A percentile compares a stretch with the other conserved stretches of the same genome.
Conservation (phyloP, 2,329 filamentous ascomycete genomes). For the Alternaria arborescens region DNA sequence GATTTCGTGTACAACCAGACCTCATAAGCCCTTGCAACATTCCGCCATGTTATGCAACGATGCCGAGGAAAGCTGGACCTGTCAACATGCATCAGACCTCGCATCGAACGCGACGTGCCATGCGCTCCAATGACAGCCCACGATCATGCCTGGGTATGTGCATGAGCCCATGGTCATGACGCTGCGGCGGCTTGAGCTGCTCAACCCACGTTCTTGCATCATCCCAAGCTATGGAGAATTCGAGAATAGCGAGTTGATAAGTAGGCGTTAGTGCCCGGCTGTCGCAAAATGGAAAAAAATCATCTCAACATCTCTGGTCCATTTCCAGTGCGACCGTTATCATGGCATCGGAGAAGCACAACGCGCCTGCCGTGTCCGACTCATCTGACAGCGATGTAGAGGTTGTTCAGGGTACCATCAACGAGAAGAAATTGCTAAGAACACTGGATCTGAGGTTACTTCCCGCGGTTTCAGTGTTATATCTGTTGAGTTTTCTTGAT, state of each 20-base stretch:
- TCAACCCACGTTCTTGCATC: slow-evolving; percentile 44
- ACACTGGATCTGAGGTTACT: slow-evolving; percentile 60
- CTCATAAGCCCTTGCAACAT: slow-evolving; percentile 11
- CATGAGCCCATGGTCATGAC: slow-evolving; percentile 17
- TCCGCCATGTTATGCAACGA: neutral
- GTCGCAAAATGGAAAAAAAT: neutral
- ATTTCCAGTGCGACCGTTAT: neutral
- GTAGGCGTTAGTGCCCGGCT: neutral
- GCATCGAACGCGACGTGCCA: slow-evolving; percentile 4
- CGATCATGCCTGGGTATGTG: slow-evolving; percentile 6
- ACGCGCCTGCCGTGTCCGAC: slow-evolving; percentile 27
- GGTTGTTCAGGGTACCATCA: slow-evolving; percentile 46
- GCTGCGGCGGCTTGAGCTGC: slow-evolving; percentile 15
- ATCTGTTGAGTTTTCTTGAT: slow-evolving; percentile 52
- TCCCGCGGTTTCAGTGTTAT: slow-evolving; percentile 54
- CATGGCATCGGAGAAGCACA: slow-evolving; percentile 37
- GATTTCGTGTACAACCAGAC: slow-evolving; percentile 37
- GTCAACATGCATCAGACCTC: slow-evolving; percentile 12
- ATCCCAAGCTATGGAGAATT: slow-evolving; percentile 21
- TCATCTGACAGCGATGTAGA: slow-evolving; percentile 41
- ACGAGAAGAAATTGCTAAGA: slow-evolving; percentile 66
- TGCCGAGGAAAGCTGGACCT: slow-evolving; percentile 7
- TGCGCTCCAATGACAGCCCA: slow-evolving; percentile 29
- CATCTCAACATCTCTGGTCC: neutral
- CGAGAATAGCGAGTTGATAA: slow-evolving; percentile 7